phyloP scores from a whole-genome alignment of 2,329 filamentous ascomycete species.

The Emergomyces orientalis region DNA sequence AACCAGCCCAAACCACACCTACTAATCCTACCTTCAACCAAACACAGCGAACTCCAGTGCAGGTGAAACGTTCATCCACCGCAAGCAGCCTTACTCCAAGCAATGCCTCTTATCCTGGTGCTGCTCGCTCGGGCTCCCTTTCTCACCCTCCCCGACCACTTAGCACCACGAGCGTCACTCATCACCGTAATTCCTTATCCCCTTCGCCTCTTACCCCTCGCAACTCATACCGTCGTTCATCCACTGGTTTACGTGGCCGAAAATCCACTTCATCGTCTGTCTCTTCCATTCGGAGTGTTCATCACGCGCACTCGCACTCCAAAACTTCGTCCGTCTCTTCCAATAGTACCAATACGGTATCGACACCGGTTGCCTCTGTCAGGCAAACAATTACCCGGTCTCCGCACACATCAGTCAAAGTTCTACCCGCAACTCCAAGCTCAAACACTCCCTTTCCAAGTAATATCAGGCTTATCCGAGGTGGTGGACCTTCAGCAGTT shows the following conservation, averaged over 20 bases:
- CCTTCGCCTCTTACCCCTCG: conserved; percentile 82
- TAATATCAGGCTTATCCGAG: conserved; percentile 74
- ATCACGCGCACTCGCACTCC: conserved; percentile 79
- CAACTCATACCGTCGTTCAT: conserved; percentile 73
- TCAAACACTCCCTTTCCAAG: conserved; percentile 62
- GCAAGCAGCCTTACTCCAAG: conserved; percentile 36
- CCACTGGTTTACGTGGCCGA: conserved; percentile 72
- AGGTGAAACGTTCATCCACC: conserved; percentile 33
- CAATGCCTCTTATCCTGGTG: conserved; percentile 34
- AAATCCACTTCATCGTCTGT: conserved; percentile 96
- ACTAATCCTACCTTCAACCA: conserved; percentile 20
- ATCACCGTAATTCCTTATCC: conserved; percentile 64
- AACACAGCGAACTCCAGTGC: conserved; percentile 28
- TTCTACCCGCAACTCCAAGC: conserved; percentile 84
- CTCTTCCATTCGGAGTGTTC: conserved; percentile 84
- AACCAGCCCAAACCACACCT: conserved; percentile 20
- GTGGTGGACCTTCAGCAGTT: conserved; percentile 13
- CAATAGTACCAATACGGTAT: conserved; percentile 59
- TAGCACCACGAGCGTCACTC: conserved; percentile 26
- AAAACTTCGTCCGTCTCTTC: conserved; percentile 92
- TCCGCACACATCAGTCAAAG: conserved; percentile 85
- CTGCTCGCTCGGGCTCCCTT: conserved; percentile 31
- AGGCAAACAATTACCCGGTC: conserved; percentile 48
- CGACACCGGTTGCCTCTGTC: conserved; percentile 56
- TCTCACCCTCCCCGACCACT: conserved; percentile 29